A percentile compares a stretch with the other conserved stretches of the same genome.
Evolutionary conservation across 2,329 filamentous ascomycete species (phyloP).

Genomic region (Colletotrichum falcatum): DNA sequence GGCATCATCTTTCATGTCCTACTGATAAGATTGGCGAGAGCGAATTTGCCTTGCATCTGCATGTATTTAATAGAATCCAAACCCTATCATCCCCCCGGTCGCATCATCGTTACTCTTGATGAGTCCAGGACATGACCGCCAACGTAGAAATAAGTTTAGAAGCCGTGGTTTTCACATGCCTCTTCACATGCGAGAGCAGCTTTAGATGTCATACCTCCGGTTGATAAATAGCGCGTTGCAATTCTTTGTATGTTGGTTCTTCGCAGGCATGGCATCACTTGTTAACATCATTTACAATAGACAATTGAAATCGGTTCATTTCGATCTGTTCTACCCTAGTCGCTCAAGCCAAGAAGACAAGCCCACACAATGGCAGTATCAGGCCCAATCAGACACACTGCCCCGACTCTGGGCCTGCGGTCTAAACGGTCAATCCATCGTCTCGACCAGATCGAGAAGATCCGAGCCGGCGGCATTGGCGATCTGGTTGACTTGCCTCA

Average conservation of each 20-base stretch:
- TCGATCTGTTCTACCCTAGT: too few relatives aligned
- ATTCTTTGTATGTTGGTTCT: too few relatives aligned
- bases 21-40: not conserved
- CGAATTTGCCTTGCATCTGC: not conserved
- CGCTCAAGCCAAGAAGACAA: not conserved
- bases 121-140: not conserved
- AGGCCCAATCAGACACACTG: not conserved
- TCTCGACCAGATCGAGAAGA: slow-evolving; percentile 52
- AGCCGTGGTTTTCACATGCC: not conserved
- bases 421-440: slow-evolving; percentile 42
- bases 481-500: slow-evolving; percentile 56
- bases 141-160: not conserved
- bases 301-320: too few relatives aligned
- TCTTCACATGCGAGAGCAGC: not conserved
- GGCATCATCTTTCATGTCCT: not conserved
- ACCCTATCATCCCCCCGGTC: not conserved
- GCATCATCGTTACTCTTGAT: not conserved
- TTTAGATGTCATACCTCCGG: not conserved
- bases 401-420: not conserved
- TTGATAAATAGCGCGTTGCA: not conserved
- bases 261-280: not conserved
- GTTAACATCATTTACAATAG: too few relatives aligned
- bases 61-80: not conserved
- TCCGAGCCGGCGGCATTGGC: slow-evolving; percentile 51
- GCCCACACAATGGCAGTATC: slow-evolving; percentile 14